Evolutionary conservation across 345 rosid species (phyloP).

Genomic region (Bruguiera parviflora): DNA sequence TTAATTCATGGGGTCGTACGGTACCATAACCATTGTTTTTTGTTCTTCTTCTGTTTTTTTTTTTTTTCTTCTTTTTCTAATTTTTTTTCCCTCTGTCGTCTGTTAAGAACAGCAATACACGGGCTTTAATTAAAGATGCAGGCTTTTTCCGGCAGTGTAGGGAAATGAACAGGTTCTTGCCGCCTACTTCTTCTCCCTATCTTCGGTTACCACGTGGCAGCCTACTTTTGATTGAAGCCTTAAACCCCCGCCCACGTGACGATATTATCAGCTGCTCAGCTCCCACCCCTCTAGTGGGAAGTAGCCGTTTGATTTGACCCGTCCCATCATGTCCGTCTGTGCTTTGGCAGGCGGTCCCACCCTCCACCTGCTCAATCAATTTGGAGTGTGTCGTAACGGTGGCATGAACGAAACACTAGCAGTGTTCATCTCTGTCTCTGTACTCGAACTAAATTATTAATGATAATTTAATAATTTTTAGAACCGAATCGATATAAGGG

Average conservation of each 20-base stretch:
- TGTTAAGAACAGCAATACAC: no score
- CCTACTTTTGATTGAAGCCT: conserved; percentile 27
- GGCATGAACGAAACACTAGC: background rate
- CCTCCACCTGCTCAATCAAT: background rate
- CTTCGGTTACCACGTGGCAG: conserved; percentile 36
- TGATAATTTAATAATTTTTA: background rate
- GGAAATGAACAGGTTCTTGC: background rate
- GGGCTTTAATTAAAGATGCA: conserved; percentile 4
- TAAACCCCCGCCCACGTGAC: conserved; percentile 31
- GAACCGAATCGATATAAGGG: no score
- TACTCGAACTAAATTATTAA: background rate
- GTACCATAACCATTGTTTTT: no score
- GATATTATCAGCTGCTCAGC: conserved; percentile 12
- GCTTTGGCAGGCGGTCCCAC: conserved; percentile 36
- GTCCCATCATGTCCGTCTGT: conserved; percentile 42
- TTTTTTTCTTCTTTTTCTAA: no score
- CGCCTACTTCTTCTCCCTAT: conserved; percentile 22
- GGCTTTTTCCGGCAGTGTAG: conserved; percentile 29
- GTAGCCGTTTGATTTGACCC: conserved; percentile 41
- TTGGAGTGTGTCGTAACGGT: background rate
- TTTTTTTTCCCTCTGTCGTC: no score
- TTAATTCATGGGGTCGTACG: no score
- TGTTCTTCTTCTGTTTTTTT: no score
- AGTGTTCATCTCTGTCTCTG: background rate
- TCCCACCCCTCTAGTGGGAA: background rate